Percentiles rank a stretch among this genome's conserved stretches.
These are phyloP conservation scores for Beauveria bassiana DNA, from an alignment of 2,329 filamentous ascomycete species.

Conservation along the genomic window DNA sequence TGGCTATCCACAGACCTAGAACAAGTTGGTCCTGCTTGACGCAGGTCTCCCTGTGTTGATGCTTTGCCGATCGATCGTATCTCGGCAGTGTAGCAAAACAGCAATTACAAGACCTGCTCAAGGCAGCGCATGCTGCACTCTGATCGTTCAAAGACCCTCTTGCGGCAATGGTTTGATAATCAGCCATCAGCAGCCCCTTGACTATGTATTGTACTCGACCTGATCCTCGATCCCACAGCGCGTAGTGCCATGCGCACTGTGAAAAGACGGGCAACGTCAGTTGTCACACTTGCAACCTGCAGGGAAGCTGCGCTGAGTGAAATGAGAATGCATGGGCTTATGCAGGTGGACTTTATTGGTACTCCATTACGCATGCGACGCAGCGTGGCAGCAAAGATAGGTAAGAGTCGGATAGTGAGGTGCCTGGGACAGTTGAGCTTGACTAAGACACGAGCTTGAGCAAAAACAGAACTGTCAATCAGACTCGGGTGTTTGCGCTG, in stretches of 20 bases:
- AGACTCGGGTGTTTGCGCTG: too few species aligned
- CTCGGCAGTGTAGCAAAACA: not conserved
- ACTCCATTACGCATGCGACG: slow-evolving; percentile 5
- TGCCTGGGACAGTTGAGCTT: not conserved
- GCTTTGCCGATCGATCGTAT: slow-evolving; percentile 3
- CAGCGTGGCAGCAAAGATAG: not conserved
- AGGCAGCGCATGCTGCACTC: not conserved
- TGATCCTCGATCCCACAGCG: not conserved
- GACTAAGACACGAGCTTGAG: not conserved
- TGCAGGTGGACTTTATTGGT: not conserved
- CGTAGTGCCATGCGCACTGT: not conserved
- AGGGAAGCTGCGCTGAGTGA: not conserved
- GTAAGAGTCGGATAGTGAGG: not conserved
- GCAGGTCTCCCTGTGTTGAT: not conserved
- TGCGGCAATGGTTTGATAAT: too few species aligned
- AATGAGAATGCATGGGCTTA: slow-evolving; percentile 5
- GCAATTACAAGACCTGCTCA: not conserved
- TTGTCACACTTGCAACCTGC: not conserved
- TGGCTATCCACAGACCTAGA: not conserved
- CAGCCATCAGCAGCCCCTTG: too few species aligned
- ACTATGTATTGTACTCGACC: not conserved
- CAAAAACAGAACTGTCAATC: not conserved
- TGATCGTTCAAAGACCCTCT: not conserved
- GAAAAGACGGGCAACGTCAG: not conserved
- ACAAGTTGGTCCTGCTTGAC: not conserved